Percentiles rank a stretch among this genome's conserved stretches.
These are phyloP conservation scores for Cordyceps farinosa DNA, from an alignment of 2,329 filamentous ascomycete genomes.

Conservation along the genomic window DNA sequence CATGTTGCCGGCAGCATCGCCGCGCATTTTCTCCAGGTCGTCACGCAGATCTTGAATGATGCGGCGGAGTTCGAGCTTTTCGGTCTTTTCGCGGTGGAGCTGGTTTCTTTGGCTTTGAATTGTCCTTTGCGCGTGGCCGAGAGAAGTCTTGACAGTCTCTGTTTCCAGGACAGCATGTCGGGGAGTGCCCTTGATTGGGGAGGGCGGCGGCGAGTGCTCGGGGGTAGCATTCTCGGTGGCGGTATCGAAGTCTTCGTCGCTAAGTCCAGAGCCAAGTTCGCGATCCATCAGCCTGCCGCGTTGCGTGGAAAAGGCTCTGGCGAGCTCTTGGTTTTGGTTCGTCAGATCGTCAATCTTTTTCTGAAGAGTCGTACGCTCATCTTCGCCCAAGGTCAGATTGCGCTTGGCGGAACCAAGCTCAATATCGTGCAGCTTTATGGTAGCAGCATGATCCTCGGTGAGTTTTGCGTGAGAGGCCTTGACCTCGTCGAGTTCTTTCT, in stretches of 20 bases:
- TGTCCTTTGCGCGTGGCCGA: slow-evolving; percentile 91
- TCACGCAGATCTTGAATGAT: slow-evolving; percentile 94
- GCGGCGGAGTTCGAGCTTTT: slow-evolving; percentile 92
- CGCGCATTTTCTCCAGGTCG: slow-evolving; percentile 73
- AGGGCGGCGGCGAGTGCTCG: slow-evolving; percentile 85
- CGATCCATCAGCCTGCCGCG: slow-evolving; percentile 65
- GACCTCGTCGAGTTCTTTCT: slow-evolving; percentile 88
- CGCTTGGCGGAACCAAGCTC: slow-evolving; percentile 82
- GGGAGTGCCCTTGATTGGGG: slow-evolving; percentile 86
- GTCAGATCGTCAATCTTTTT: slow-evolving; percentile 85
- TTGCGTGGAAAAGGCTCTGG: slow-evolving; percentile 73
- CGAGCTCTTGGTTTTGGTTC: slow-evolving; percentile 86
- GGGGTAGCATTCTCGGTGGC: slow-evolving; percentile 70
- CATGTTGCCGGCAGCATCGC: slow-evolving; percentile 40
- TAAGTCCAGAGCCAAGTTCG: slow-evolving; percentile 55
- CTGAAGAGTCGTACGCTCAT: slow-evolving; percentile 73
- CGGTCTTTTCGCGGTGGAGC: slow-evolving; percentile 95
- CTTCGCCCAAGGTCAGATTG: slow-evolving; percentile 72
- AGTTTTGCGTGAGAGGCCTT: slow-evolving; percentile 76
- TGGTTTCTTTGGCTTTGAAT: slow-evolving; percentile 94
- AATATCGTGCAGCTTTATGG: slow-evolving; percentile 80
- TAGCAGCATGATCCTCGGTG: slow-evolving; percentile 71
- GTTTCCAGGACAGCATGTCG: slow-evolving; percentile 89
- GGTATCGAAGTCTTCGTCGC: slow-evolving; percentile 61
- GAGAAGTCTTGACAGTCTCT: slow-evolving; percentile 89